Conservation (phyloP, 2,329 filamentous ascomycete genomes). For the Fusarium incarnatum region DNA sequence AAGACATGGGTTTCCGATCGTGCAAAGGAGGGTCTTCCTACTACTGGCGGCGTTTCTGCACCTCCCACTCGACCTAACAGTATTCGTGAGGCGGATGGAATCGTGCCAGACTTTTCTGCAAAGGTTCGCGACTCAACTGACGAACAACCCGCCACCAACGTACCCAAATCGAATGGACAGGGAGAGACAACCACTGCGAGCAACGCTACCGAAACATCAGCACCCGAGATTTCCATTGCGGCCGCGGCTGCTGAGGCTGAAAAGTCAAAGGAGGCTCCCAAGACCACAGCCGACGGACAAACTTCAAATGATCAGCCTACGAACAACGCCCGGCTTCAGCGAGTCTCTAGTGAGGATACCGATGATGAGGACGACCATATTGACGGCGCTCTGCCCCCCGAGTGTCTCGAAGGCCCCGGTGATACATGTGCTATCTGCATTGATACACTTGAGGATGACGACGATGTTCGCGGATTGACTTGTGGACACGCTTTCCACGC, state of each 20-base stretch:
- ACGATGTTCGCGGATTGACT: slow-evolving; percentile 91
- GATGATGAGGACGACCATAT: slow-evolving; percentile 85
- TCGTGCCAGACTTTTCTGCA: slow-evolving; percentile 57
- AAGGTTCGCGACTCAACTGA: slow-evolving; percentile 61
- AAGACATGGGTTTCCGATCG: slow-evolving; percentile 91
- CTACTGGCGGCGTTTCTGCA: slow-evolving; percentile 83
- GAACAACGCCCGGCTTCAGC: slow-evolving; percentile 50
- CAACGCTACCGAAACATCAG: slow-evolving; percentile 13
- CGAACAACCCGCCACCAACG: slow-evolving; percentile 51
- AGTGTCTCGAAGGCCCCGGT: slow-evolving; percentile 82
- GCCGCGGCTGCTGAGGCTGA: slow-evolving; percentile 35
- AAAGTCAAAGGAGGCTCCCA: slow-evolving; percentile 38
- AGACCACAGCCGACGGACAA: slow-evolving; percentile 40
- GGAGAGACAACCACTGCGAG: slow-evolving; percentile 31
- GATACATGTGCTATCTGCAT: slow-evolving; percentile 98
- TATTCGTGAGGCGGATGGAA: slow-evolving; percentile 73
- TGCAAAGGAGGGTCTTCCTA: slow-evolving; percentile 84
- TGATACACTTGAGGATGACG: slow-evolving; percentile 92
- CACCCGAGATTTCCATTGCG: slow-evolving; percentile 36
- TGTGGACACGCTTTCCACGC: slow-evolving; percentile 99
- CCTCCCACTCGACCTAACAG: slow-evolving; percentile 80
- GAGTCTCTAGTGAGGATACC: slow-evolving; percentile 63
- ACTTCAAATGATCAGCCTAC: slow-evolving; percentile 39
- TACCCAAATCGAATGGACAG: slow-evolving; percentile 29
- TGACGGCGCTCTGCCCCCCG: slow-evolving; percentile 81